These are phyloP conservation scores for Polyporus tsugae DNA, from an alignment of 1,284 basidiomycete genomes.

Conservation along the genomic window DNA sequence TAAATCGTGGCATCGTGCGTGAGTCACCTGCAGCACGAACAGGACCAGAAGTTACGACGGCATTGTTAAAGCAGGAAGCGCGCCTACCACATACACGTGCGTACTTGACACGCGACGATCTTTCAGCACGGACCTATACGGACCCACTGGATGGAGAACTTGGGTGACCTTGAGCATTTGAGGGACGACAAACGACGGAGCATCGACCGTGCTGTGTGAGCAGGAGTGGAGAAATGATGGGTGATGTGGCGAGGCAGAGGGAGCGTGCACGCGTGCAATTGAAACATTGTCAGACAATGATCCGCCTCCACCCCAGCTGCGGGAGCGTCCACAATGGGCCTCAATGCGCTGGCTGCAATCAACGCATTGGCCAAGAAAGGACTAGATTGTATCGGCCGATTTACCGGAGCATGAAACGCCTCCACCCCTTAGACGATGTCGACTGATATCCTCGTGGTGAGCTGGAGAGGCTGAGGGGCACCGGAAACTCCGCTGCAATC, in stretches of 20 bases:
- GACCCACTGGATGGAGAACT: conserved; percentile 30
- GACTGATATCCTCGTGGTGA: conserved; percentile 31
- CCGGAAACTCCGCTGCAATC: conserved; percentile 39
- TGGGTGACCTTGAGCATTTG: background rate
- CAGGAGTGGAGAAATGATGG: background rate
- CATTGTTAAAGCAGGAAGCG: background rate
- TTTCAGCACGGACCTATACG: conserved; percentile 32
- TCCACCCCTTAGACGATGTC: conserved; percentile 27
- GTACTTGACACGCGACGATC: conserved; percentile 12
- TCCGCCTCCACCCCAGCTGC: conserved; percentile 18
- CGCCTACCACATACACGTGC: conserved; percentile 7
- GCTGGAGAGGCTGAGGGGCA: conserved; percentile 13
- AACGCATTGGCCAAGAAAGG: conserved; percentile 25
- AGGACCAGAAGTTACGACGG: background rate
- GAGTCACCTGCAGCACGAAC: background rate
- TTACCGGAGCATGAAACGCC: conserved; percentile 29
- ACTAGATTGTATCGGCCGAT: conserved; percentile 28
- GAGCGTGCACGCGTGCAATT: conserved; percentile 1
- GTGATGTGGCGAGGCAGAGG: background rate
- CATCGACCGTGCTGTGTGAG: background rate
- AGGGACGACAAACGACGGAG: background rate
- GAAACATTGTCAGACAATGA: conserved; percentile 20
- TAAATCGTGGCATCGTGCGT: background rate
- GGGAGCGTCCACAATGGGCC: conserved; percentile 26
- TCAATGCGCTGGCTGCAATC: conserved; percentile 26